A percentile compares a stretch with the other conserved stretches of the same genome.
Evolutionary conservation across 179 eudicot genomes (phyloP).

Genomic region (Drosera spatulata): DNA sequence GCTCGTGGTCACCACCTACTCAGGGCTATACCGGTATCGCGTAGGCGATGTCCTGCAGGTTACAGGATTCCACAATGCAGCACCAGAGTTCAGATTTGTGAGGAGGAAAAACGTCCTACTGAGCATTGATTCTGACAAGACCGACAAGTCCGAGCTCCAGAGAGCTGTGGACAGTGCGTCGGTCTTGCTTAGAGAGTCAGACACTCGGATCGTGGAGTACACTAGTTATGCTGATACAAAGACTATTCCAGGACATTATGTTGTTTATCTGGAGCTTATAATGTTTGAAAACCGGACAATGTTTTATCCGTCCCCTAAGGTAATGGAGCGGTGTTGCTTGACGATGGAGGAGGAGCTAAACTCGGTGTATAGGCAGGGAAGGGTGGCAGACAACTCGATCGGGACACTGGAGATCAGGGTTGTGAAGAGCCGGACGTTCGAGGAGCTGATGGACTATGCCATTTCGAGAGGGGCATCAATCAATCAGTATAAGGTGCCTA

Average conservation of each 20-base stretch:
- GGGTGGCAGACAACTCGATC: constrained; percentile 57
- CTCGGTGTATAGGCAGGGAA: constrained; percentile 60
- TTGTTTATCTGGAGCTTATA: constrained; percentile 55
- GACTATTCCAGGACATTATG: constrained; percentile 69
- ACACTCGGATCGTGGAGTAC: constrained; percentile 54
- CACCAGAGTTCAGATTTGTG: constrained; percentile 64
- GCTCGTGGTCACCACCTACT: constrained; percentile 63
- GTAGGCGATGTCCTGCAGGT: constrained; percentile 67
- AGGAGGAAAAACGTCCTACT: constrained; percentile 59
- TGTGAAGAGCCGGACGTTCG: constrained; percentile 59
- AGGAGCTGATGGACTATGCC: constrained; percentile 81
- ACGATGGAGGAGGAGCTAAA: constrained; percentile 65
- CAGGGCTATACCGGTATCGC: constrained; percentile 51
- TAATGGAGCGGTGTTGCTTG: constrained; percentile 44
- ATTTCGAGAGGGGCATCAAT: constrained; percentile 67
- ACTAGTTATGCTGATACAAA: constrained; percentile 59
- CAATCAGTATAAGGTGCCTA: constrained; percentile 65
- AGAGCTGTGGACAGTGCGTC: constrained; percentile 48
- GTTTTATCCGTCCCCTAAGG: constrained; percentile 21
- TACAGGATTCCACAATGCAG: constrained; percentile 59
- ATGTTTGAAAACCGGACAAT: constrained; percentile 17
- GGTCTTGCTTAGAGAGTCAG: constrained; percentile 20
- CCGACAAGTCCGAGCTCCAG: constrained; percentile 61
- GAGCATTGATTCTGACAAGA: constrained; percentile 70
- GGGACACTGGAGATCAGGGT: constrained; percentile 73